phyloP scores from a whole-genome alignment of 2,329 filamentous ascomycete genomes.

The Penicillium sp. region DNA sequence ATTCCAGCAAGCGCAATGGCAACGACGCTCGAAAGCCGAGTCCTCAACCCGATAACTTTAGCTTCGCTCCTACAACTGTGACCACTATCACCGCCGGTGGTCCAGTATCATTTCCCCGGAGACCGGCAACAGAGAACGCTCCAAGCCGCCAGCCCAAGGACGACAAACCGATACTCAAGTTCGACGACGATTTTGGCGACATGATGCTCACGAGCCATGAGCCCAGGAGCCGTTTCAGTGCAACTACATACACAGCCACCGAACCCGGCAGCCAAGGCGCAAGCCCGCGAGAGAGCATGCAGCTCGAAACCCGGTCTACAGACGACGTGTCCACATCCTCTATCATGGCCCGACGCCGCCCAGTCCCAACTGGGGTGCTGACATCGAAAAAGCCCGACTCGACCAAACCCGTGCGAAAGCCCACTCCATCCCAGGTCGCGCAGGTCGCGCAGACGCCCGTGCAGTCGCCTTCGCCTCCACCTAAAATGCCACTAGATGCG shows the following conservation, averaged over 20 bases:
- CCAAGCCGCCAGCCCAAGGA: slow-evolving; percentile 9
- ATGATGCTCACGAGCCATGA: slow-evolving; percentile 42
- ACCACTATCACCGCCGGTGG: slow-evolving; percentile 28
- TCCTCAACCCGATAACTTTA: slow-evolving; percentile 23
- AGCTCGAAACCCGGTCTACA: slow-evolving; percentile 27
- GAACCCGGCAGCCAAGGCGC: slow-evolving; percentile 35
- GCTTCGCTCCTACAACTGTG: slow-evolving; percentile 25
- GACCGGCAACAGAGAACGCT: slow-evolving; percentile 26
- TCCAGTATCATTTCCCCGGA: slow-evolving; percentile 21
- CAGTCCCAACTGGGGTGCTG: slow-evolving; percentile 26
- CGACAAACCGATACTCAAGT: slow-evolving; percentile 17
- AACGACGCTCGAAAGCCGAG: slow-evolving; percentile 19
- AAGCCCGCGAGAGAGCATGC: slow-evolving; percentile 29
- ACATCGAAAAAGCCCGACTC: slow-evolving; percentile 23
- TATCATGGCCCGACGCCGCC: slow-evolving; percentile 37
- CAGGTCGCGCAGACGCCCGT: slow-evolving; percentile 17
- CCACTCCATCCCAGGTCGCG: slow-evolving; percentile 32
- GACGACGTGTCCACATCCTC: slow-evolving; percentile 21
- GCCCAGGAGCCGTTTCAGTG: slow-evolving; percentile 55
- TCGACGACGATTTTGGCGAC: slow-evolving; percentile 27
- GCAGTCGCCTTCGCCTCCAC: slow-evolving; percentile 51
- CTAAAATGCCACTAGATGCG: slow-evolving; percentile 46
- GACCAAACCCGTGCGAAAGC: slow-evolving; percentile 35
- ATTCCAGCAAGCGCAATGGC: slow-evolving; percentile 22
- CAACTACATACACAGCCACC: slow-evolving; percentile 42